Evolutionary conservation across 371 early-diverging fungal genomes (phyloP).

Genomic region (Lichtheimia ornata): DNA sequence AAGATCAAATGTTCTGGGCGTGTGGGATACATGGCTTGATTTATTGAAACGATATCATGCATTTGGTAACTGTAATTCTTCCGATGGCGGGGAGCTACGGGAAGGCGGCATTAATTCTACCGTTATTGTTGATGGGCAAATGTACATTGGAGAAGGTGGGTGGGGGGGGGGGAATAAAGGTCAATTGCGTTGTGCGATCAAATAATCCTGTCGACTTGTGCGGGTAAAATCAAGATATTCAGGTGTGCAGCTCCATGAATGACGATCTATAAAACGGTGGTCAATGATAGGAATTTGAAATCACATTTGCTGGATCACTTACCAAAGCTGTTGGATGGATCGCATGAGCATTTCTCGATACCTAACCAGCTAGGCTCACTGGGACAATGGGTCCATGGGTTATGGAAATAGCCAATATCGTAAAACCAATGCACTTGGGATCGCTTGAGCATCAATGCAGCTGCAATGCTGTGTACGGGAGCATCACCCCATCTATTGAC

Average conservation of each 20-base stretch:
- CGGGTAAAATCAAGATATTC: slow-evolving; percentile 17
- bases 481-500: slow-evolving; percentile 97
- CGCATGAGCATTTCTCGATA: slow-evolving; percentile 60
- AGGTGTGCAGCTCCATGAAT: slow-evolving; percentile 21
- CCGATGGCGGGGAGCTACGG: too few relatives aligned
- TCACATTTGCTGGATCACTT: slow-evolving; percentile 7
- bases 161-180: too few relatives aligned
- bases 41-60: too few relatives aligned
- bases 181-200: slow-evolving; percentile 10
- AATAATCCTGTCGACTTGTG: slow-evolving; percentile 11
- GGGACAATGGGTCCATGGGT: slow-evolving; percentile 70
- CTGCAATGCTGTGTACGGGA: slow-evolving; percentile 89
- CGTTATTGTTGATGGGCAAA: too few relatives aligned
- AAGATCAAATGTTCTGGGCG: too few relatives aligned
- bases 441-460: slow-evolving; percentile 66
- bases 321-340: slow-evolving; percentile 57
- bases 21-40: too few relatives aligned
- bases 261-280: slow-evolving; percentile 8
- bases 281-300: not conserved
- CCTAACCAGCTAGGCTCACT: slow-evolving; percentile 48
- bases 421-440: slow-evolving; percentile 88
- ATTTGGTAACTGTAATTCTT: too few relatives aligned
- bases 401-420: slow-evolving; percentile 82
- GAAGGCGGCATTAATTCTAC: too few relatives aligned
- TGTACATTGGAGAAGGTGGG: too few relatives aligned